Percentiles rank a stretch among this genome's conserved stretches.
These are phyloP conservation scores for Colletotrichum sp. DNA, from an alignment of 2,329 filamentous ascomycete genomes.

Conservation along the genomic window DNA sequence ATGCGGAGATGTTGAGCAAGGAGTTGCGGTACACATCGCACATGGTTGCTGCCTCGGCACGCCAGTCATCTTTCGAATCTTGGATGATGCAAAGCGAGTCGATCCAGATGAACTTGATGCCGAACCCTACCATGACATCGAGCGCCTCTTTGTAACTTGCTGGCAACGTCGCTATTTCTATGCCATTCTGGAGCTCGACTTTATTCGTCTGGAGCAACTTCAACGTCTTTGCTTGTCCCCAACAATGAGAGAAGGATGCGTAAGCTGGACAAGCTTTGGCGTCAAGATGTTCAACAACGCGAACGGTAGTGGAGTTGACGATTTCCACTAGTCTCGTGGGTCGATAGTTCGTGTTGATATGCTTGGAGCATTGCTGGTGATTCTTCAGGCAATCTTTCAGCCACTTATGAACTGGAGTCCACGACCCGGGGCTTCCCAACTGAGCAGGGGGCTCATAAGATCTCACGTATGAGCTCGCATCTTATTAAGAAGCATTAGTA, in stretches of 20 bases:
- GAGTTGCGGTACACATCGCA: not conserved
- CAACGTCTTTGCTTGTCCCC: not conserved
- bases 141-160: not conserved
- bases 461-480: not conserved
- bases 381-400: not conserved
- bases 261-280: not conserved
- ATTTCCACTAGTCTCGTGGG: not conserved
- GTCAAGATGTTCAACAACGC: not conserved
- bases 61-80: not conserved
- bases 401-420: not conserved
- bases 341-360: not conserved
- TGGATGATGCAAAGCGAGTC: not conserved
- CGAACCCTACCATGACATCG: not conserved
- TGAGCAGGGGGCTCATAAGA: not conserved
- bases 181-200: not conserved
- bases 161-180: not conserved
- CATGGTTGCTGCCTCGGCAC: not conserved
- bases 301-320: not conserved
- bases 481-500: not conserved
- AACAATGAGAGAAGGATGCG: not conserved
- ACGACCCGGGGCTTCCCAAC: not conserved
- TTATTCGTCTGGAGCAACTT: not conserved
- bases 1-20: not conserved
- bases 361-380: not conserved
- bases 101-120: not conserved